Percentiles rank a stretch among this genome's conserved stretches.
These are phyloP conservation scores for Podospora pseudopauciseta DNA, from an alignment of 495 filamentous ascomycete species.

Conservation along the genomic window DNA sequence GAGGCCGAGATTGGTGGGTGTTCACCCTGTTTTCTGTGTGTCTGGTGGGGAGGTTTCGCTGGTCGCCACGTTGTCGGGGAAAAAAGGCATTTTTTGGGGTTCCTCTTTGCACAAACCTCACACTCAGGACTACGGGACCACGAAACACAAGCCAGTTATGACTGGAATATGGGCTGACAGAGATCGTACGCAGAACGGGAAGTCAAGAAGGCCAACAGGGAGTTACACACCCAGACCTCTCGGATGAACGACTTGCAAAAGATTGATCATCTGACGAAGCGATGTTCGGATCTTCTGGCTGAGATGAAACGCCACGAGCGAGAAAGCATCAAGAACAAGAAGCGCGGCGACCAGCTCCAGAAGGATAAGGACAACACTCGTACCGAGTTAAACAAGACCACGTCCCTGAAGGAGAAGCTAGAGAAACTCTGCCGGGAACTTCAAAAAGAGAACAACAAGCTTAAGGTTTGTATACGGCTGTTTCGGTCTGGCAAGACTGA, in stretches of 20 bases:
- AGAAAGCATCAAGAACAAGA: slow-evolving; percentile 92
- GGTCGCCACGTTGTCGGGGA: not conserved
- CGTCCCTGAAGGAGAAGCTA: slow-evolving; percentile 84
- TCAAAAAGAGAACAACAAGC: slow-evolving; percentile 91
- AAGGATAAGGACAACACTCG: slow-evolving; percentile 91
- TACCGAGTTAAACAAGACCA: slow-evolving; percentile 81
- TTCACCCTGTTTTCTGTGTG: slow-evolving; percentile 2
- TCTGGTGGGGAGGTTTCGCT: not conserved
- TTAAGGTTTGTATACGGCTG: slow-evolving; percentile 62
- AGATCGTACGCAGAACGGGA: slow-evolving; percentile 46
- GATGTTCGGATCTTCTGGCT: slow-evolving; percentile 82
- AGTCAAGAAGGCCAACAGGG: slow-evolving; percentile 90
- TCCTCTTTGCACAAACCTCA: not conserved
- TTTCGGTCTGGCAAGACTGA: not conserved
- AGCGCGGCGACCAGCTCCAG: slow-evolving; percentile 88
- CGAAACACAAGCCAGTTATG: not conserved
- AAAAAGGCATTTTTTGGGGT: not conserved
- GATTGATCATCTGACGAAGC: slow-evolving; percentile 83
- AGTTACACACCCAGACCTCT: slow-evolving; percentile 73
- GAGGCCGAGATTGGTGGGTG: slow-evolving; percentile 93
- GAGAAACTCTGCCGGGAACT: slow-evolving; percentile 92
- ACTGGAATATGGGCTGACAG: slow-evolving; percentile 21
- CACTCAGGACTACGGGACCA: not conserved
- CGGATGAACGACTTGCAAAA: slow-evolving; percentile 70
- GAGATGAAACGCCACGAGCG: slow-evolving; percentile 95